These are phyloP conservation scores for Bassia scoparia DNA, from an alignment of 148 eudicot genomes.

Conservation along the genomic window DNA sequence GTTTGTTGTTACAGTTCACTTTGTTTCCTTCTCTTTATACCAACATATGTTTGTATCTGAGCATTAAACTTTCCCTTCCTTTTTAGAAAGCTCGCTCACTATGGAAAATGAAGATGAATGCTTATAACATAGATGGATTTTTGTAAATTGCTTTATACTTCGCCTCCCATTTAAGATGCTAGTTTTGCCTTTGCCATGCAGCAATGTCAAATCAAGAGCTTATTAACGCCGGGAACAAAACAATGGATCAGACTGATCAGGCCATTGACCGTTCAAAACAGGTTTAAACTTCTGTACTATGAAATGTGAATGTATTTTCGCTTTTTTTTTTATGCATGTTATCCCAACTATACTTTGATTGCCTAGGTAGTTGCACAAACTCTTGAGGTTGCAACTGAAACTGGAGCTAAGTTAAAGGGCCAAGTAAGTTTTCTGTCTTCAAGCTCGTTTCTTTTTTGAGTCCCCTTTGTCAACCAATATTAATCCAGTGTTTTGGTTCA, in stretches of 20 bases:
- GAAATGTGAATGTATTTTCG: background rate
- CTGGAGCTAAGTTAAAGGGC: constrained; percentile 82
- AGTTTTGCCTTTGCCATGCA: constrained; percentile 25
- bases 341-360: constrained; percentile 8
- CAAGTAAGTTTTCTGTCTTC: constrained; percentile 51
- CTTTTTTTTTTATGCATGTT: background rate
- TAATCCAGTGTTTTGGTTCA: constrained; percentile 32
- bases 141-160: background rate
- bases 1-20: background rate
- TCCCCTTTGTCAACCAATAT: constrained; percentile 7
- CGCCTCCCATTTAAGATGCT: constrained; percentile 6
- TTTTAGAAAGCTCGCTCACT: background rate
- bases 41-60: background rate
- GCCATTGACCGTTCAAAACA: constrained; percentile 96
- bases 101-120: background rate
- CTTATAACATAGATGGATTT: background rate
- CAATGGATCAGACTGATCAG: constrained; percentile 96
- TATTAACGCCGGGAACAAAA: constrained; percentile 64
- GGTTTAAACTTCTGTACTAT: constrained; percentile 32
- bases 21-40: background rate
- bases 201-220: constrained; percentile 97
- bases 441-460: background rate
- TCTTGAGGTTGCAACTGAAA: constrained; percentile 85
- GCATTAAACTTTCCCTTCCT: background rate
- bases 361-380: constrained; percentile 89